A percentile compares a stretch with the other conserved stretches of the same genome.
Evolutionary conservation across 495 filamentous ascomycete genomes (phyloP).

Genomic region (Bombardia bombarda): DNA sequence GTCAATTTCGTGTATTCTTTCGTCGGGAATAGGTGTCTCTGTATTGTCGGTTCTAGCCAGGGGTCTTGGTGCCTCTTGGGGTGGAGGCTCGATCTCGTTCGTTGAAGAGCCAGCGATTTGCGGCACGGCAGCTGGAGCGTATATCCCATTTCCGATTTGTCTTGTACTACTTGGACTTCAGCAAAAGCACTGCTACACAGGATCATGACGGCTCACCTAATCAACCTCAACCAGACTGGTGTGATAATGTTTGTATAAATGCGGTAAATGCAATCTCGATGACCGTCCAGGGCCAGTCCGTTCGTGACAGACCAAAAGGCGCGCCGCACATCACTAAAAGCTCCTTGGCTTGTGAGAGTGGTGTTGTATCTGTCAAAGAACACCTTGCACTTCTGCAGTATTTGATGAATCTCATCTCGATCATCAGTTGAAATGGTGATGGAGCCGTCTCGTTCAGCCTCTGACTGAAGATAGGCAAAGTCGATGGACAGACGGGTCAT

Average conservation of each 20-base stretch:
- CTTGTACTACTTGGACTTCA: too few species aligned
- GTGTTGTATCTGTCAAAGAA: background rate
- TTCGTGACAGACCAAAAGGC: background rate
- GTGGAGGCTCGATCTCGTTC: background rate
- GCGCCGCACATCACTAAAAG: background rate
- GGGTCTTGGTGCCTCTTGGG: background rate
- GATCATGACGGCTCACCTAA: background rate
- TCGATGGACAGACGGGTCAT: background rate
- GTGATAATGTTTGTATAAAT: background rate
- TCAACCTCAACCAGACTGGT: background rate
- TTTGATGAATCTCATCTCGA: background rate
- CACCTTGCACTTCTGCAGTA: background rate
- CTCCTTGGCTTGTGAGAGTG: background rate
- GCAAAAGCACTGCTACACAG: too few species aligned
- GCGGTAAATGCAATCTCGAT: background rate
- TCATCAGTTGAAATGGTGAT: background rate
- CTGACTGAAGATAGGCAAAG: too few species aligned
- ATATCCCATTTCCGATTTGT: too few species aligned
- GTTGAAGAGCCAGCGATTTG: too few species aligned
- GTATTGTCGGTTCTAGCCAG: background rate
- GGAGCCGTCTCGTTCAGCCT: background rate
- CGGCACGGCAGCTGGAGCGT: too few species aligned
- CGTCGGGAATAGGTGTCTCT: background rate
- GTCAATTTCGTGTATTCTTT: background rate
- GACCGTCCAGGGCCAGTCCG: background rate